Conservation (phyloP, 108 stramenopile species). For the Nitzschia sp. region DNA sequence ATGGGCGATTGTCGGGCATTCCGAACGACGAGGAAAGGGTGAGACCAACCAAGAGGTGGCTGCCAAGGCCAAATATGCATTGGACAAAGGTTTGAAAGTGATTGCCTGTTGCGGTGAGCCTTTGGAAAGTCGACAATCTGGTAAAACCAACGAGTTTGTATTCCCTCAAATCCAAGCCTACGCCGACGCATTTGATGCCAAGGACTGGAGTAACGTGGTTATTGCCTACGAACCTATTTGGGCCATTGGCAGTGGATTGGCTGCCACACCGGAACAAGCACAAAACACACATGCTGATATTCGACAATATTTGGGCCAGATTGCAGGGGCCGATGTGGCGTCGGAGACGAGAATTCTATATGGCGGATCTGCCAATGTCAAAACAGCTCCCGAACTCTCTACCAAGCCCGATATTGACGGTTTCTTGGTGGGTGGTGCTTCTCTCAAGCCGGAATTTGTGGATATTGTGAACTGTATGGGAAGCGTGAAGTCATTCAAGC, state of each 20-base stretch:
- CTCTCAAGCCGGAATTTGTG: conserved; percentile 95
- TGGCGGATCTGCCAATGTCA: conserved; percentile 91
- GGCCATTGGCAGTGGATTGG: conserved; percentile 98
- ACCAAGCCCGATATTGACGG: conserved; percentile 98
- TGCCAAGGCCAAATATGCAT: conserved; percentile 92
- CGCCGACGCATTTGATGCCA: conserved; percentile 82
- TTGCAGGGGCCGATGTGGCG: conserved; percentile 87
- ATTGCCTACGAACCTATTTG: conserved; percentile 93
- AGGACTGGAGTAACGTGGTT: conserved; percentile 85
- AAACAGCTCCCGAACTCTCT: conserved; percentile 91
- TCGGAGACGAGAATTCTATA: conserved; percentile 88
- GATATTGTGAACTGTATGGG: conserved; percentile 92
- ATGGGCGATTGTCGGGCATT: conserved; percentile 95
- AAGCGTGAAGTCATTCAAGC: conserved; percentile 56
- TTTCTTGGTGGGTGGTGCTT: conserved; percentile 99
- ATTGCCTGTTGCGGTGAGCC: conserved; percentile 99
- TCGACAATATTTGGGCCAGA: conserved; percentile 80
- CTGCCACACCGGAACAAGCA: conserved; percentile 95
- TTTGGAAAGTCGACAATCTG: conserved; percentile 91
- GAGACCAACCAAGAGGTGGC: conserved; percentile 90
- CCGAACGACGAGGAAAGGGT: conserved; percentile 95
- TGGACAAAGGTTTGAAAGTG: conserved; percentile 87
- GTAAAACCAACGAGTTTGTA: conserved; percentile 96
- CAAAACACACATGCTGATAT: conserved; percentile 90
- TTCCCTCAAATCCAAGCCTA: conserved; percentile 96